Conservation (phyloP, 768 basidiomycete genomes). For the Boletus tomentosulus region DNA sequence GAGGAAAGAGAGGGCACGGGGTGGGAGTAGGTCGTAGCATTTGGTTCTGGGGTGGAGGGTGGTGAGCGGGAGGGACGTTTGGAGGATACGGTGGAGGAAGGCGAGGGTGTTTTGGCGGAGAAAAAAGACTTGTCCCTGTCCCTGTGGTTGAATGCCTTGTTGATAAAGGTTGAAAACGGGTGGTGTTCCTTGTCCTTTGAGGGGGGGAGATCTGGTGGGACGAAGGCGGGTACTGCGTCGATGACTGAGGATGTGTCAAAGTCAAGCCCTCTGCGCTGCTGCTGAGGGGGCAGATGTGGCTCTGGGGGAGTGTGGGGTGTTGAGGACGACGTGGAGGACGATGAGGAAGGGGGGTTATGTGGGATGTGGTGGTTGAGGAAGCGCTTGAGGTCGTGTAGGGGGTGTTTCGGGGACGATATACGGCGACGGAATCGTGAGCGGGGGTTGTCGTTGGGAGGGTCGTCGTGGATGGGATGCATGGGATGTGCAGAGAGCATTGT, state of each 20-base stretch:
- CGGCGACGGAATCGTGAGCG: slow-evolving; percentile 28
- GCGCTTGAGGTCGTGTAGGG: slow-evolving; percentile 89
- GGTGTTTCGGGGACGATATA: slow-evolving; percentile 39
- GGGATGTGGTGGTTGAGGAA: slow-evolving; percentile 92
- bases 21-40: slow-evolving; percentile 25
- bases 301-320: slow-evolving; percentile 27
- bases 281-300: slow-evolving; percentile 31
- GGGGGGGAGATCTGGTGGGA: slow-evolving; percentile 11
- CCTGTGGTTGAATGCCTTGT: slow-evolving; percentile 28
- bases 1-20: slow-evolving; percentile 64
- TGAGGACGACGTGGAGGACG: slow-evolving; percentile 25
- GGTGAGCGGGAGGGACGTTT: slow-evolving; percentile 28
- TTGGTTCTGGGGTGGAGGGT: slow-evolving; percentile 20
- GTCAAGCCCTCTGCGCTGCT: slow-evolving; percentile 33
- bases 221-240: slow-evolving; percentile 29
- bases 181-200: slow-evolving; percentile 26
- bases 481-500: slow-evolving; percentile 38
- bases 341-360: slow-evolving; percentile 28
- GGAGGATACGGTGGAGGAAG: slow-evolving; percentile 25
- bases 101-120: slow-evolving; percentile 31
- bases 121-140: slow-evolving; percentile 16
- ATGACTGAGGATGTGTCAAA: slow-evolving; percentile 34
- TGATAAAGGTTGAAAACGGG: slow-evolving; percentile 32
- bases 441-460: neutral
- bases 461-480: slow-evolving; percentile 24